Evolutionary conservation across 192 early-diverging fungal genomes (phyloP).

Genomic region (Backusella tarrabulga): DNA sequence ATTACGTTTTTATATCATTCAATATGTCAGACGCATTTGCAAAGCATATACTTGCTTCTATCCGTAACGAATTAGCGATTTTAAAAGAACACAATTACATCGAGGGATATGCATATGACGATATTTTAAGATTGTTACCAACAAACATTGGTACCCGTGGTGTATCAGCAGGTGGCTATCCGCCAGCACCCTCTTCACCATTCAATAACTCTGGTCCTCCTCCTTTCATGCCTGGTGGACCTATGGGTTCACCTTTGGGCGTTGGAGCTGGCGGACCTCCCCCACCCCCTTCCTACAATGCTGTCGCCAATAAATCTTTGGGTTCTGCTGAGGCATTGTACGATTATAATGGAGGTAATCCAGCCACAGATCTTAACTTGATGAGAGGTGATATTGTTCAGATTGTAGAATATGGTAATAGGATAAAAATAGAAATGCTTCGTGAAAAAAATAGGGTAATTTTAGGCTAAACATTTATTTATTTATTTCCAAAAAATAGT

Average conservation of each 20-base stretch:
- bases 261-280: constrained; percentile 7
- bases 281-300: constrained; percentile 15
- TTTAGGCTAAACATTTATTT: not conserved
- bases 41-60: constrained; percentile 23
- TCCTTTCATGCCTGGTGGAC: not conserved
- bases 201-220: not conserved
- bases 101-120: constrained; percentile 19
- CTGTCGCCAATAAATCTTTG: constrained; percentile 1
- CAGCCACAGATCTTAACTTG: constrained; percentile 55
- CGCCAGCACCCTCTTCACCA: not conserved
- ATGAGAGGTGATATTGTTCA: constrained; percentile 59
- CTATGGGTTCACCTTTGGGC: not conserved
- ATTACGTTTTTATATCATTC: not conserved
- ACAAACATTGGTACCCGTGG: not conserved
- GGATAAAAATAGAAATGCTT: not conserved
- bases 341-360: constrained; percentile 58
- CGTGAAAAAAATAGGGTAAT: not conserved
- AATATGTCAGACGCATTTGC: constrained; percentile 9
- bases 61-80: constrained; percentile 24
- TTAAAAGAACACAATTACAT: constrained; percentile 27
- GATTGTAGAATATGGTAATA: constrained; percentile 40
- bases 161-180: constrained; percentile 6
- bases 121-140: constrained; percentile 24
- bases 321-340: constrained; percentile 55
- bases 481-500: constrained; percentile 19